A percentile compares a stretch with the other conserved stretches of the same genome.
Conservation (phyloP, 139 green algal species). For the Eudorina sp. region DNA sequence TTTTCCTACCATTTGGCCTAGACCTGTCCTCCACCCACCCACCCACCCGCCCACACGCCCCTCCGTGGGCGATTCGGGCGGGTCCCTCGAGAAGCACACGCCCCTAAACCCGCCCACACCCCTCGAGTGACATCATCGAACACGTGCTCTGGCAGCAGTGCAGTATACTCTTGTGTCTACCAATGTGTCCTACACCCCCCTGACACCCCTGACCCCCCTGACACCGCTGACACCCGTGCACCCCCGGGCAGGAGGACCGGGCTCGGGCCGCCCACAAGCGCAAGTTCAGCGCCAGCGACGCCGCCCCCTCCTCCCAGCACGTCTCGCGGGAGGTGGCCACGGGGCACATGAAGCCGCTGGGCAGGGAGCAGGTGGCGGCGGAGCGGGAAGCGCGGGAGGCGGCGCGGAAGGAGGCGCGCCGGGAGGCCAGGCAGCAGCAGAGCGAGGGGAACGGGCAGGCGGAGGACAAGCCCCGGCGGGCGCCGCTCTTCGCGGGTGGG, state of each 20-base stretch:
- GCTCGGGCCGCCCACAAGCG: conserved; percentile 44
- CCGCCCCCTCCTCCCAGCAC: conserved; percentile 41
- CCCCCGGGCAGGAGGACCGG: conserved; percentile 1
- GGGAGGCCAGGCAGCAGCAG: conserved; percentile 20
- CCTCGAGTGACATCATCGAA: too few relatives aligned
- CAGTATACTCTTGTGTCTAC: too few relatives aligned
- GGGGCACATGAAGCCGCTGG: conserved; percentile 38
- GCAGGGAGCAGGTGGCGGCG: conserved; percentile 25
- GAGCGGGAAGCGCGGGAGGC: conserved; percentile 26
- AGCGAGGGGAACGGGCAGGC: neutral
- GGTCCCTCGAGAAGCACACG: too few relatives aligned
- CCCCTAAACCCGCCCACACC: too few relatives aligned
- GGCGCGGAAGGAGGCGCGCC: conserved; percentile 4
- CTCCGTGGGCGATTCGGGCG: too few relatives aligned
- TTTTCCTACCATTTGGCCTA: too few relatives aligned
- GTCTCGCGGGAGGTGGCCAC: conserved; percentile 4
- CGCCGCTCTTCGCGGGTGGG: conserved; percentile 20
- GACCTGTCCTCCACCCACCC: too few relatives aligned
- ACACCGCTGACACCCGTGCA: too few relatives aligned
- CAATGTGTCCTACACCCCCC: too few relatives aligned
- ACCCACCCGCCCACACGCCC: too few relatives aligned
- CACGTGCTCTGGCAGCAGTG: too few relatives aligned
- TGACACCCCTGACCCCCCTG: too few relatives aligned
- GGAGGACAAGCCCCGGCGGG: conserved; percentile 17
- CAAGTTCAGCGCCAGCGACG: conserved; percentile 60